Conservation (phyloP, 257 asterid genomes). For the Eustoma russellianum region DNA sequence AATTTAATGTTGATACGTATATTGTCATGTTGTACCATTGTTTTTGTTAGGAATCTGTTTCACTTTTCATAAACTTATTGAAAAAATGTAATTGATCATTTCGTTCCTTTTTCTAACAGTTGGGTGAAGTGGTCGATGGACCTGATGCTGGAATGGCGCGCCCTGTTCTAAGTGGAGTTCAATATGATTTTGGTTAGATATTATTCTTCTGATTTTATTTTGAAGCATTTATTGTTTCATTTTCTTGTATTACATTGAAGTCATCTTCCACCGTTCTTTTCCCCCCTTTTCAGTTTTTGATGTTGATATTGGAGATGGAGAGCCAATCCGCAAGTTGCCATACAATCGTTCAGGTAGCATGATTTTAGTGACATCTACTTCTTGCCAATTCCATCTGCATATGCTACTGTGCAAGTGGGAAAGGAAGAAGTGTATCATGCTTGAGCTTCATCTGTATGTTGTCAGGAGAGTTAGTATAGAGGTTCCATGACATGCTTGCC, state of each 20-base stretch:
- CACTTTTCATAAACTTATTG: too few species aligned
- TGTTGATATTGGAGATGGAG: slow-evolving; percentile 99
- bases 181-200: slow-evolving; percentile 73
- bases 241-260: slow-evolving; percentile 19
- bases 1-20: too few species aligned
- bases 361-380: slow-evolving; percentile 1
- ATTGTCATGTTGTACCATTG: too few species aligned
- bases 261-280: slow-evolving; percentile 7
- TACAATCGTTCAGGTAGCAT: slow-evolving; percentile 79
- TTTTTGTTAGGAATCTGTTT: too few species aligned
- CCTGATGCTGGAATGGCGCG: slow-evolving; percentile 59
- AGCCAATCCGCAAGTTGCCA: slow-evolving; percentile 87
- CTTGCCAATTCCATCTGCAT: too few species aligned
- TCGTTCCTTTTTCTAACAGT: slow-evolving; percentile 22
- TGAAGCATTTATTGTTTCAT: slow-evolving; percentile 7
- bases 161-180: slow-evolving; percentile 54
- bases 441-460: too few species aligned
- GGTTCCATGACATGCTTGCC: too few species aligned
- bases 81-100: too few species aligned
- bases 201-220: slow-evolving; percentile 15
- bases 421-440: too few species aligned
- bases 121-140: slow-evolving; percentile 98
- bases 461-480: too few species aligned
- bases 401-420: too few species aligned
- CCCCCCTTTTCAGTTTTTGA: slow-evolving; percentile 56